Conservation (phyloP, 345 rosid species). For the Populus simonii region DNA sequence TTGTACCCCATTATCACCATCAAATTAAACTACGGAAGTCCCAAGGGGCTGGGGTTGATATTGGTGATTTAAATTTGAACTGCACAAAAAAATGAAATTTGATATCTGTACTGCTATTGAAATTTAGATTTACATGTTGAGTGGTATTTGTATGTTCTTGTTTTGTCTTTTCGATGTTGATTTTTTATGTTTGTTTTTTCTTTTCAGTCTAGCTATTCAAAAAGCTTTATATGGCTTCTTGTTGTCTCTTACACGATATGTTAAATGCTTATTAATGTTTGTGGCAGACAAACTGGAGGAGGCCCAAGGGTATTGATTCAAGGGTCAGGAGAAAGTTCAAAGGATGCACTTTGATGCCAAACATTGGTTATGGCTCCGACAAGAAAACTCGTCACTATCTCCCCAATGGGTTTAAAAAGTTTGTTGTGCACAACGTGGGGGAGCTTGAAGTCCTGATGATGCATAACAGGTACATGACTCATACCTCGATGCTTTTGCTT, state of each 20-base stretch:
- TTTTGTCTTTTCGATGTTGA: not conserved
- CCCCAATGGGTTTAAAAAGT: slow-evolving; percentile 68
- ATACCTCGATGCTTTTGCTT: not conserved
- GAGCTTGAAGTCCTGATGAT: slow-evolving; percentile 67
- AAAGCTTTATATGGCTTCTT: not conserved
- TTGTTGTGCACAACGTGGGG: slow-evolving; percentile 51
- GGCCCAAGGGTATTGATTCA: slow-evolving; percentile 77
- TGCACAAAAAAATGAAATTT: not conserved
- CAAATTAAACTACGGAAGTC: no score
- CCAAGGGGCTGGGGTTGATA: no score
- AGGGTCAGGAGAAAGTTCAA: slow-evolving; percentile 77
- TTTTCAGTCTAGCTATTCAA: not conserved
- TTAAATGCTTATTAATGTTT: not conserved
- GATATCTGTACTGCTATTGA: not conserved
- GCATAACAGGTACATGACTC: slow-evolving; percentile 50
- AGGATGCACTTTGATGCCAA: slow-evolving; percentile 63
- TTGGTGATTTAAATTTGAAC: no score
- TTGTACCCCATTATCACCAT: no score
- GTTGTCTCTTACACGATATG: not conserved
- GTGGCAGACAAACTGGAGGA: slow-evolving; percentile 48
- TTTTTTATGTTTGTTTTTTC: not conserved
- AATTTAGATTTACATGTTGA: not conserved
- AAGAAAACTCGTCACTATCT: slow-evolving; percentile 69
- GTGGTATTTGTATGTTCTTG: not conserved
- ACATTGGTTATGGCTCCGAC: slow-evolving; percentile 63